Conservation (phyloP, 176 grass and related monocot species). For the Musa acuminata region DNA sequence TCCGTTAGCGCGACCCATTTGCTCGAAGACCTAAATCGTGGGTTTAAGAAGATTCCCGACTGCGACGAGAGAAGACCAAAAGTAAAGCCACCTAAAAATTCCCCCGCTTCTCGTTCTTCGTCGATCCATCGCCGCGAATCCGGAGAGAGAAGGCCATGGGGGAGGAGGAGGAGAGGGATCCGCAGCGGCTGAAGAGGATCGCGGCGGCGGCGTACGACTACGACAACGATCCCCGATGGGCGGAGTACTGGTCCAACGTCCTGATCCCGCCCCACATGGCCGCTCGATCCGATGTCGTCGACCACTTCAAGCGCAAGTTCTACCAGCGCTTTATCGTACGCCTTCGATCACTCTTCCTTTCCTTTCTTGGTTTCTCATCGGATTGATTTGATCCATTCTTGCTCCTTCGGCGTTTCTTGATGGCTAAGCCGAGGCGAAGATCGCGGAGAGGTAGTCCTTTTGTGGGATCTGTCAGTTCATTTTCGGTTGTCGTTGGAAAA, state of each 20-base stretch:
- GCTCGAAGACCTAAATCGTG: too few species aligned
- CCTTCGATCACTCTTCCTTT: not conserved
- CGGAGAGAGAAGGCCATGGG: constrained; percentile 28
- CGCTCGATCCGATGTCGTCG: constrained; percentile 46
- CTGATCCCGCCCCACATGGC: constrained; percentile 46
- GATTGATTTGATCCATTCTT: not conserved
- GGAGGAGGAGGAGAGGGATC: constrained; percentile 29
- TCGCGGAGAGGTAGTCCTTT: too few species aligned
- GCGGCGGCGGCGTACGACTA: constrained; percentile 42
- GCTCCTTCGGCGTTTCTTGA: not conserved
- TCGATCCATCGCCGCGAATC: not conserved
- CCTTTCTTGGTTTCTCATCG: not conserved
- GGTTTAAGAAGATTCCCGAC: not conserved
- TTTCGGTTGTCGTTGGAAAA: too few species aligned
- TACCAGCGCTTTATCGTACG: constrained; percentile 21
- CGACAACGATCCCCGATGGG: constrained; percentile 44
- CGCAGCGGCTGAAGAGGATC: constrained; percentile 22
- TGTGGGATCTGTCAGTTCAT: too few species aligned
- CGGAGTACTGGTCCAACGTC: constrained; percentile 35
- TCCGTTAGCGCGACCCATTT: too few species aligned
- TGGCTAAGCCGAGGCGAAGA: too few species aligned
- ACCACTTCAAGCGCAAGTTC: constrained; percentile 69
- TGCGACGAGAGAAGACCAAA: not conserved
- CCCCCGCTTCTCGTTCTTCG: not conserved
- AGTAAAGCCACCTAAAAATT: not conserved